These are phyloP conservation scores for Alternaria tenuissima DNA, from an alignment of 2,329 filamentous ascomycete species.

Conservation along the genomic window DNA sequence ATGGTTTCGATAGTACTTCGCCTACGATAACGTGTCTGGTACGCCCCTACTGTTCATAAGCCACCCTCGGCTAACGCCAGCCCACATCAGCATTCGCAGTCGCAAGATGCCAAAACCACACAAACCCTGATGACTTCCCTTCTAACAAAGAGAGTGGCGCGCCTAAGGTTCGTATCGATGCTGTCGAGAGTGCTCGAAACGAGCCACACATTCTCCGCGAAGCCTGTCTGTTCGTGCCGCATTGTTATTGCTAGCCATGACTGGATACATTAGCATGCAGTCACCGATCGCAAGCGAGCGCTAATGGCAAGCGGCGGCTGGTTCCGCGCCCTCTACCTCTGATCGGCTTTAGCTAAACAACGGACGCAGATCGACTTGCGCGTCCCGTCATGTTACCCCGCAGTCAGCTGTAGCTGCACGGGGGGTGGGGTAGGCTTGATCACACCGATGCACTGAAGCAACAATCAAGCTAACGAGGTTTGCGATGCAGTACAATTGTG, in stretches of 20 bases:
- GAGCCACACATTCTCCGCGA: not conserved
- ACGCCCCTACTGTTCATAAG: not conserved
- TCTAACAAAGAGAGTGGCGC: not conserved
- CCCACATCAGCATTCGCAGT: not conserved
- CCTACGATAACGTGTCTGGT: not conserved
- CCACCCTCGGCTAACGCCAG: not conserved
- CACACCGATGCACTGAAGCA: not conserved
- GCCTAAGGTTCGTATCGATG: not conserved
- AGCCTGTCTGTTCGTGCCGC: not conserved
- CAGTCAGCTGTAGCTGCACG: not conserved
- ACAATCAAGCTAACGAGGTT: not conserved
- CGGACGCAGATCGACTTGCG: not conserved
- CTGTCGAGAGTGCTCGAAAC: not conserved
- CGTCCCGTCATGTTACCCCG: not conserved
- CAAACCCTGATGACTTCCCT: not conserved
- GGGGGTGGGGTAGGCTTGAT: not conserved
- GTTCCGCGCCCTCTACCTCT: not conserved
- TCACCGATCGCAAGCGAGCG: not conserved
- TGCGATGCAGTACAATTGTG: not conserved
- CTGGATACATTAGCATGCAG: not conserved
- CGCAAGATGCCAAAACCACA: not conserved
- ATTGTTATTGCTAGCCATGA: not conserved
- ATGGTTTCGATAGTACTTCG: not conserved
- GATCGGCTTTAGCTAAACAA: not conserved
- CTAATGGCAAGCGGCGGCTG: not conserved